Conservation (phyloP, 441 rosid genomes). For the Rhodomyrtus psidioides region DNA sequence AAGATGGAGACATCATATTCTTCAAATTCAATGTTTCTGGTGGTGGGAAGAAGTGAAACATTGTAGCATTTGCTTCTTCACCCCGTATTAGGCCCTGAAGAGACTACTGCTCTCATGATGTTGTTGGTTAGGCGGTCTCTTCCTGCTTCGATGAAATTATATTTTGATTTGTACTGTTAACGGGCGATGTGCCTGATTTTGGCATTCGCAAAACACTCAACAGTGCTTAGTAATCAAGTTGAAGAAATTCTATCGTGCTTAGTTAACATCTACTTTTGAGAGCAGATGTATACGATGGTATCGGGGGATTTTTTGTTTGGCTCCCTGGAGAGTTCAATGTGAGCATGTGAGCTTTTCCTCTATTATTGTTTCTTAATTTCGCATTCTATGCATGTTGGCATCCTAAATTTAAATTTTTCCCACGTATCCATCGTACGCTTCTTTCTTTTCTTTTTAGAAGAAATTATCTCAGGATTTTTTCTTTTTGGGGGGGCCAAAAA, state of each 20-base stretch:
- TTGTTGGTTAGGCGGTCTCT: neutral
- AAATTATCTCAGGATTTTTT: too few relatives aligned
- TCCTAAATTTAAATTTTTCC: too few relatives aligned
- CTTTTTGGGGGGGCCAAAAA: too few relatives aligned
- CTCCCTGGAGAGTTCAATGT: too few relatives aligned
- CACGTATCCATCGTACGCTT: too few relatives aligned
- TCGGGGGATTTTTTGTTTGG: too few relatives aligned
- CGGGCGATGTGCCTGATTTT: neutral
- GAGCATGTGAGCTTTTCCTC: too few relatives aligned
- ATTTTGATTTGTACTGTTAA: neutral
- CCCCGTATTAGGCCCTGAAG: neutral
- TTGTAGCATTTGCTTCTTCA: neutral
- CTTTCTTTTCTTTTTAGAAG: too few relatives aligned
- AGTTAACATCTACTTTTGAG: neutral
- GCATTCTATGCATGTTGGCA: too few relatives aligned
- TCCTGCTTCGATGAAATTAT: neutral
- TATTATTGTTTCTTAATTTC: too few relatives aligned
- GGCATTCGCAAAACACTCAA: neutral
- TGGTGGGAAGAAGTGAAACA: slow-evolving; percentile 83
- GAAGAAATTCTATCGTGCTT: too few relatives aligned
- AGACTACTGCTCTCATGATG: neutral
- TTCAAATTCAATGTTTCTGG: slow-evolving; percentile 97
- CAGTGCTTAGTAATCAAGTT: neutral
- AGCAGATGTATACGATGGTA: neutral
- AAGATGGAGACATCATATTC: slow-evolving; percentile 87